phyloP scores from a whole-genome alignment of 2,329 filamentous ascomycete genomes.

The Botrytis porri region DNA sequence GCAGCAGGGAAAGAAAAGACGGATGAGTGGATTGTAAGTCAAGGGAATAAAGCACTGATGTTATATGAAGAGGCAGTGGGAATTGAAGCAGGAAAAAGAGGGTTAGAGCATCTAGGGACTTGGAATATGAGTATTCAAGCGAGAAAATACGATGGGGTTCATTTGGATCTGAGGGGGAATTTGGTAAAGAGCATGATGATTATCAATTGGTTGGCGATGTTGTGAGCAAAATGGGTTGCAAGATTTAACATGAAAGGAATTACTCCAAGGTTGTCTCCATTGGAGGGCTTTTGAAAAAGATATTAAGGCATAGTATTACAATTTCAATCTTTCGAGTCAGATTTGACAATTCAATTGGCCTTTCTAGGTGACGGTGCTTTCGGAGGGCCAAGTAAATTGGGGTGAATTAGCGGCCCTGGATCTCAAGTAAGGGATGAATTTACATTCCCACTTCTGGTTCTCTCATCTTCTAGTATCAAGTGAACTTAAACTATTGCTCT shows the following conservation, averaged over 20 bases:
- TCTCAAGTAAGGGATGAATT: background rate
- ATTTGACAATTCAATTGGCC: background rate
- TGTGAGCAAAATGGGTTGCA: background rate
- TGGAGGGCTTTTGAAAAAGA: background rate
- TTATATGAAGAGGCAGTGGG: conserved; percentile 43
- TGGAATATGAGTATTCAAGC: conserved; percentile 51
- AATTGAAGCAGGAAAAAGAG: conserved; percentile 34
- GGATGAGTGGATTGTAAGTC: conserved; percentile 46
- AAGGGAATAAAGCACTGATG: conserved; percentile 48
- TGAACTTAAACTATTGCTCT: background rate
- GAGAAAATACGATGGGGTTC: conserved; percentile 48
- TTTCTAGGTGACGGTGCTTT: background rate
- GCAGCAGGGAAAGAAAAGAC: conserved; percentile 46
- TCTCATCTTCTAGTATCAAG: background rate
- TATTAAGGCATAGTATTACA: background rate
- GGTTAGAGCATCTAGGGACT: conserved; percentile 47
- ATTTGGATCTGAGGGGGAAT: conserved; percentile 48
- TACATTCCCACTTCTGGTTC: background rate
- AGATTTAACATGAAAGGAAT: background rate
- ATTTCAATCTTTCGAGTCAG: background rate
- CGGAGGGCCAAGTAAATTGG: background rate
- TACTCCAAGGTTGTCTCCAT: background rate
- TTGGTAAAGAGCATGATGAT: conserved; percentile 50
- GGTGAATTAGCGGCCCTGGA: background rate
- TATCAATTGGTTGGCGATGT: conserved; percentile 44